These are phyloP conservation scores for Syncephalastrum sp. DNA, from an alignment of 371 early-diverging fungal genomes.

Conservation along the genomic window DNA sequence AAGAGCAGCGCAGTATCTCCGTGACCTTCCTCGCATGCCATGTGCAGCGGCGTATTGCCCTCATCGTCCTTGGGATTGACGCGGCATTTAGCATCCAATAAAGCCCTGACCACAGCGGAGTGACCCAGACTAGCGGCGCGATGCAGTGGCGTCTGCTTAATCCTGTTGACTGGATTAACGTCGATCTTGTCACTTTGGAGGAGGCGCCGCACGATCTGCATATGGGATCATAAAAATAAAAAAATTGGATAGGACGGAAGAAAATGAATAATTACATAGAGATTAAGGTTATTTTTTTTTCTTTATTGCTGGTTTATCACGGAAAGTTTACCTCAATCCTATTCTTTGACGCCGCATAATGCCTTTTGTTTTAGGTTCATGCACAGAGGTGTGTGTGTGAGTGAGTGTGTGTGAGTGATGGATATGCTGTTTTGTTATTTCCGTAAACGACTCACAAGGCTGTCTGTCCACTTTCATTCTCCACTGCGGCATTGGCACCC, in stretches of 20 bases:
- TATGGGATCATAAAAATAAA: background rate
- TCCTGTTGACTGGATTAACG: slow-evolving; percentile 42
- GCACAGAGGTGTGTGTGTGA: background rate
- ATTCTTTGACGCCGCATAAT: slow-evolving; percentile 60
- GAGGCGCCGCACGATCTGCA: no score
- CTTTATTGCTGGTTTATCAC: background rate
- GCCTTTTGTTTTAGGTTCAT: slow-evolving; percentile 23
- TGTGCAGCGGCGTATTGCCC: slow-evolving; percentile 59
- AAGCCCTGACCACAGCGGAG: slow-evolving; percentile 37
- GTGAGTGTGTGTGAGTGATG: background rate
- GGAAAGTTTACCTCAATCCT: slow-evolving; percentile 35
- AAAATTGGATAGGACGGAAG: background rate
- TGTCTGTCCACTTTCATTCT: slow-evolving; percentile 56
- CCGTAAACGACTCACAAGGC: slow-evolving; percentile 44
- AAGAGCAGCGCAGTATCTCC: slow-evolving; percentile 51
- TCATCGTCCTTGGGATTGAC: slow-evolving; percentile 51
- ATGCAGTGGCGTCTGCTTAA: slow-evolving; percentile 59
- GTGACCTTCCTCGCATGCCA: slow-evolving; percentile 65
- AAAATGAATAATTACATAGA: background rate
- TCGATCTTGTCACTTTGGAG: no score
- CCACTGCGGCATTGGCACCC: slow-evolving; percentile 43
- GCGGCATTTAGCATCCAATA: slow-evolving; percentile 43
- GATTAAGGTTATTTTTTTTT: no score
- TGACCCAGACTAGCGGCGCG: slow-evolving; percentile 53
- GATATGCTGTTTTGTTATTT: background rate